phyloP scores from a whole-genome alignment of 257 asterid species.

The Lithospermum erythrorhizon region DNA sequence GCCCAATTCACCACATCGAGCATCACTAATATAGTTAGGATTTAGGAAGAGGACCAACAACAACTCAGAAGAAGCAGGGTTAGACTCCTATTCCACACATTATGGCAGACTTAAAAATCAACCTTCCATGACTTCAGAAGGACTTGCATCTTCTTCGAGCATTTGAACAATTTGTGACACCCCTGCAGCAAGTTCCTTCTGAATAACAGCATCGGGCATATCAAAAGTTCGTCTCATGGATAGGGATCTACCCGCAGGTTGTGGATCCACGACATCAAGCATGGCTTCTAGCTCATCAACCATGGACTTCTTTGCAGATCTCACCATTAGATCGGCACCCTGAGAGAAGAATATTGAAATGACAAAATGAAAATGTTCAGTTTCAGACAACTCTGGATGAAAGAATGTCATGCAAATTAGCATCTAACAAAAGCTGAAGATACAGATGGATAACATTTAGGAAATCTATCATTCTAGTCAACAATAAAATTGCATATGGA shows the following conservation, averaged over 20 bases:
- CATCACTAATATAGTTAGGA: too few species aligned
- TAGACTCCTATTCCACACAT: too few species aligned
- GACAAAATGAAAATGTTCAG: not conserved
- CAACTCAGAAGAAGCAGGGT: not conserved
- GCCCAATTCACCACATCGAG: too few species aligned
- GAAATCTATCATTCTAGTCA: not conserved
- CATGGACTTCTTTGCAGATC: conserved; percentile 65
- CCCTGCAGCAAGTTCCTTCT: conserved; percentile 77
- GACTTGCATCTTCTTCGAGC: conserved; percentile 45
- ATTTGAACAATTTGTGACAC: conserved; percentile 77
- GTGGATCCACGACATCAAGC: conserved; percentile 95
- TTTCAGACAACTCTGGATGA: not conserved
- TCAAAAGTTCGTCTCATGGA: conserved; percentile 67
- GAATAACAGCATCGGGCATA: conserved; percentile 63
- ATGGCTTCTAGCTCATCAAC: conserved; percentile 91
- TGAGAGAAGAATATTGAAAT: conserved; percentile 11
- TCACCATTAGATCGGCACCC: conserved; percentile 85
- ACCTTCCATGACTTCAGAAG: not conserved
- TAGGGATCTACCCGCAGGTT: conserved; percentile 43
- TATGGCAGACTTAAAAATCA: too few species aligned
- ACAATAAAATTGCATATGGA: not conserved
- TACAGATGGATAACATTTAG: not conserved
- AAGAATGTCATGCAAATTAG: not conserved
- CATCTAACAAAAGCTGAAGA: not conserved
- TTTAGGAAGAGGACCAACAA: too few species aligned